A percentile compares a stretch with the other conserved stretches of the same genome.
Evolutionary conservation across 2,329 filamentous ascomycete species (phyloP).

Genomic region (Fusarium denticulatum): DNA sequence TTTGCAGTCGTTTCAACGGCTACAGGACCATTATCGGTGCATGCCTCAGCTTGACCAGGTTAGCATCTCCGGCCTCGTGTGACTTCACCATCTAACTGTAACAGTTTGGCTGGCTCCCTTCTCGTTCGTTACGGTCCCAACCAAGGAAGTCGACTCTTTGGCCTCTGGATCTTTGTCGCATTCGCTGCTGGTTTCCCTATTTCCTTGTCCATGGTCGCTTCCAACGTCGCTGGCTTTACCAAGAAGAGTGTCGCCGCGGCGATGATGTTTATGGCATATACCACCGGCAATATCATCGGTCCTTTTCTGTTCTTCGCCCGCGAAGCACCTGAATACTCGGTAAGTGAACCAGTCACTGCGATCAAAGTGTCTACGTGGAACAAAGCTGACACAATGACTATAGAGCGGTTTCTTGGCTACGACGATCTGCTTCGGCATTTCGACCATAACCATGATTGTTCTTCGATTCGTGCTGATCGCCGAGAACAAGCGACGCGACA

Average conservation of each 20-base stretch:
- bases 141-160: constrained; percentile 27
- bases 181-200: constrained; percentile 38
- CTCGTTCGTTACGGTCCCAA: constrained; percentile 32
- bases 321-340: constrained; percentile 31
- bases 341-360: neutral
- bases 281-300: constrained; percentile 31
- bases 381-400: neutral
- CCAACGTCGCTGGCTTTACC: constrained; percentile 37
- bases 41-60: constrained; percentile 33
- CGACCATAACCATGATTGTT: constrained; percentile 19
- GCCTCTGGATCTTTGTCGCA: constrained; percentile 29
- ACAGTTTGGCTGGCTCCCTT: constrained; percentile 30
- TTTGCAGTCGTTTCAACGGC: constrained; percentile 31
- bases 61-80: neutral
- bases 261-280: constrained; percentile 41
- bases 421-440: constrained; percentile 32
- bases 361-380: fast-evolving
- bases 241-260: constrained; percentile 38
- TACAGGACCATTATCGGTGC: constrained; percentile 34
- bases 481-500: constrained; percentile 32
- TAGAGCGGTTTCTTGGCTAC: constrained; percentile 39
- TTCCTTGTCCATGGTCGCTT: constrained; percentile 31
- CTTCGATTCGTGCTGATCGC: constrained; percentile 22
- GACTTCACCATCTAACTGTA: neutral
- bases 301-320: constrained; percentile 37